A percentile compares a stretch with the other conserved stretches of the same genome.
These are phyloP conservation scores for Talaromyces marneffei DNA, from an alignment of 2,329 filamentous ascomycete species.

Conservation along the genomic window DNA sequence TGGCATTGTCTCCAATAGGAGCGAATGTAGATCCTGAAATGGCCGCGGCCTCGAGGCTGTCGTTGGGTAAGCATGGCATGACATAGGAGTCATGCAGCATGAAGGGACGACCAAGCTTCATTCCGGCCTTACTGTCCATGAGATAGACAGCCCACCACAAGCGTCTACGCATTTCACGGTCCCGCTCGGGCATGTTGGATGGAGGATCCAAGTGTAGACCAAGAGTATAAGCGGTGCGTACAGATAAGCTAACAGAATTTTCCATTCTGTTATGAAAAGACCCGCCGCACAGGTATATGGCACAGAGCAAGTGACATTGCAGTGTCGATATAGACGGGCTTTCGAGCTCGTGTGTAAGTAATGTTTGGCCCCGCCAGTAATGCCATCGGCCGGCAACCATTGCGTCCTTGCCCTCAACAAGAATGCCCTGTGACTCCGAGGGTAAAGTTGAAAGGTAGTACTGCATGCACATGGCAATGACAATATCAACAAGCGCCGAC, in stretches of 20 bases:
- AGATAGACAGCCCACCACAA: conserved; percentile 10
- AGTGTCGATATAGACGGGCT: conserved; percentile 10
- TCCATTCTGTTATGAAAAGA: conserved; percentile 11
- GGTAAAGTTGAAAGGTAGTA: conserved; percentile 3
- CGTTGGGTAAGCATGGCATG: conserved; percentile 4
- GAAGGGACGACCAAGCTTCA: conserved; percentile 12
- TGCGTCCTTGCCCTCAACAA: conserved; percentile 6
- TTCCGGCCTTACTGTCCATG: conserved; percentile 1
- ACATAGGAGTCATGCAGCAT: background rate
- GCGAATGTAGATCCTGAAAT: conserved; percentile 9
- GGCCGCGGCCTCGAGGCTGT: background rate
- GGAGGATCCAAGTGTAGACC: conserved; percentile 9
- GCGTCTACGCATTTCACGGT: conserved; percentile 1
- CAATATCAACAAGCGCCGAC: conserved; percentile 10
- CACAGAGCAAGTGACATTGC: conserved; percentile 11
- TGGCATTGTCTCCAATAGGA: conserved; percentile 7
- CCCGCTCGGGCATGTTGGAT: background rate
- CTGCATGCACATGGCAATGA: conserved; percentile 13
- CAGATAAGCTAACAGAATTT: conserved; percentile 1
- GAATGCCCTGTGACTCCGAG: background rate
- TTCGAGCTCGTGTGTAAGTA: conserved; percentile 6
- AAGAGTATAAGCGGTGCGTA: conserved; percentile 6
- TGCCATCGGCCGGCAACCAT: conserved; percentile 7
- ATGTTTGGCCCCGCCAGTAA: conserved; percentile 6
- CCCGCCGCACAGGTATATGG: conserved; percentile 6